phyloP scores from a whole-genome alignment of 176 grass and related monocot genomes.

The Eleusine indica region DNA sequence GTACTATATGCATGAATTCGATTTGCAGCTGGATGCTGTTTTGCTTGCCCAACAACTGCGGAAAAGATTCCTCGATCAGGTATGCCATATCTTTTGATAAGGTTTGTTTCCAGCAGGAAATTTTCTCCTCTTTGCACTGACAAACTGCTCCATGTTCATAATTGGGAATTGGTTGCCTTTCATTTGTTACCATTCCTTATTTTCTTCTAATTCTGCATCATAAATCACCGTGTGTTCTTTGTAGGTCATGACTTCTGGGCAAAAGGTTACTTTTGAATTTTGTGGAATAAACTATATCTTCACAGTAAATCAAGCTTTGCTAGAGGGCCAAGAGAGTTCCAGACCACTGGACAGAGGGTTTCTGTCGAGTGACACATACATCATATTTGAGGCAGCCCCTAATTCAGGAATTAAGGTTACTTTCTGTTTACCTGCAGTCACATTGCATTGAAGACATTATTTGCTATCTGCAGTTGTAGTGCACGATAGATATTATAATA shows the following conservation, averaged over 20 bases:
- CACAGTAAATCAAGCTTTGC: slow-evolving; percentile 86
- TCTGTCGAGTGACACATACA: slow-evolving; percentile 80
- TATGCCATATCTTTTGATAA: slow-evolving; percentile 31
- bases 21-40: slow-evolving; percentile 85
- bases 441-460: not conserved
- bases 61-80: slow-evolving; percentile 87
- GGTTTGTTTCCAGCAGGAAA: not conserved
- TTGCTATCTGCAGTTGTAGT: not conserved
- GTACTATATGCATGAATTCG: slow-evolving; percentile 34
- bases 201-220: not conserved
- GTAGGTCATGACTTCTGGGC: slow-evolving; percentile 84
- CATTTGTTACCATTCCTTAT: not conserved
- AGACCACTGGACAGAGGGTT: slow-evolving; percentile 79
- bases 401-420: slow-evolving; percentile 98
- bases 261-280: slow-evolving; percentile 96
- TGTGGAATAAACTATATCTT: slow-evolving; percentile 96
- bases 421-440: slow-evolving; percentile 10
- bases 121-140: not conserved
- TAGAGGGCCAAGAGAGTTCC: slow-evolving; percentile 81
- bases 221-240: slow-evolving; percentile 15
- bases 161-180: not conserved
- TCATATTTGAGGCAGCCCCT: slow-evolving; percentile 91
- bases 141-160: not conserved
- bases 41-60: slow-evolving; percentile 85
- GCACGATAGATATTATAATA: not conserved